Base-by-base conservation (phyloP, 1,284 basidiomycete genomes). In the Fomes fomentarius region DNA sequence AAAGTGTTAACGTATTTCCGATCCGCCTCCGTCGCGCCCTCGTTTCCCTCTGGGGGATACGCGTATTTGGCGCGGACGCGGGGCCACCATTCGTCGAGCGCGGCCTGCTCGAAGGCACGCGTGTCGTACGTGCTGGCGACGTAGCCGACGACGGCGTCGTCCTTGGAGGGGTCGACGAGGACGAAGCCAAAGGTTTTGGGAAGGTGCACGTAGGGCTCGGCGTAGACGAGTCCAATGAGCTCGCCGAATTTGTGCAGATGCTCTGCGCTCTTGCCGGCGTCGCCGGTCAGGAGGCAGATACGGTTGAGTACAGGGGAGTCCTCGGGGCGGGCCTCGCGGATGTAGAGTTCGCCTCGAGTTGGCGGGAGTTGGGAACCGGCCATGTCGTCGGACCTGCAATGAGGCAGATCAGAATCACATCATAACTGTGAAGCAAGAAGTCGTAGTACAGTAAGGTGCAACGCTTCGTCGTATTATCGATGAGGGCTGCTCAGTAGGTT, bases 251-350 rank as follows among this genome's bases (percentile, higher is more conserved):
- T 78, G 71, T 90, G 85, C 24, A 83, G 72, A 28, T 63, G 60
- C 66, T 84, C 83, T 24, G 85, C 87, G 54, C 85, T 84, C 58
- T 72, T 71, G 39, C 90, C 89, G 31, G 86, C 87, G 54, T 87
- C 78, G 12, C 78, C 87, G 3, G 89, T 92, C 51, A 88, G 75
- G 35, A 92, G 77, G 66, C 89, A 92, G 63, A 92, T 87, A 47
- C 72, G 78, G 51, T 84, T 86, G 42, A 92, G 72, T 0, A 81
- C 76, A 2, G 73, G 66, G 12, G 75, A 76, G 63, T 92, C 89
- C 14, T 69, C 69, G 51, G 75, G 71, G 31, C 74, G 77, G n/a
- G 77, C 85, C 60, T 68, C 75, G 55, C 87, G 85, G 61, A 90
- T 83, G 49, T 64, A 64, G 26, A 60, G 47, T n/a, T 51, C 52